phyloP scores from a whole-genome alignment of 441 rosid species.

The Codiaeum variegatum region DNA sequence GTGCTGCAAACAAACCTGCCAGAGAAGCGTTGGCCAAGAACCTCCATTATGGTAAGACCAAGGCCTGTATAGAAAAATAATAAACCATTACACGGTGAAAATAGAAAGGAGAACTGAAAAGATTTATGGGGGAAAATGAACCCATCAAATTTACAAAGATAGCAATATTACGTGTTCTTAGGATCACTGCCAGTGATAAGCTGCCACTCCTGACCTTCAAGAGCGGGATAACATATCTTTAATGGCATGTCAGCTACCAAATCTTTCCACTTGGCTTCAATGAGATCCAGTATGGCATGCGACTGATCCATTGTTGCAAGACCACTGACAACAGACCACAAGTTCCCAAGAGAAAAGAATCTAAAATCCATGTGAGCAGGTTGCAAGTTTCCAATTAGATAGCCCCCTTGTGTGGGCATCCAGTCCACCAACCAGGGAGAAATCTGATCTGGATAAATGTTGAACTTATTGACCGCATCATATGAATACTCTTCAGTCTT shows the following conservation, averaged over 20 bases:
- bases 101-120: not conserved
- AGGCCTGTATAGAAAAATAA: conserved; percentile 49
- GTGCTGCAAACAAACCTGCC: conserved; percentile 65
- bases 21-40: conserved; percentile 87
- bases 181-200: conserved; percentile 90
- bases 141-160: conserved; percentile 2
- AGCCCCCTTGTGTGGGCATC: conserved; percentile 88
- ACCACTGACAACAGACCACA: conserved; percentile 78
- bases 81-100: conserved; percentile 4
- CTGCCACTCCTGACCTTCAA: conserved; percentile 93
- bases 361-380: conserved; percentile 97
- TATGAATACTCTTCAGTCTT: conserved; percentile 93
- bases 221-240: conserved; percentile 89
- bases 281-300: conserved; percentile 75
- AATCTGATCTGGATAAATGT: conserved; percentile 90
- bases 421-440: conserved; percentile 94
- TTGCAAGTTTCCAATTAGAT: conserved; percentile 82
- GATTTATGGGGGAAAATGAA: not conserved
- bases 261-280: conserved; percentile 84
- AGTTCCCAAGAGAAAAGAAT: conserved; percentile 79
- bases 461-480: conserved; percentile 88
- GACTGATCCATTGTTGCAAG: conserved; percentile 72
- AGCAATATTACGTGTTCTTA: conserved; percentile 69
- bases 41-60: conserved; percentile 94
- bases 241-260: conserved; percentile 87